phyloP scores from a whole-genome alignment of 2,329 filamentous ascomycete genomes.

The Orbilia oligospora region DNA sequence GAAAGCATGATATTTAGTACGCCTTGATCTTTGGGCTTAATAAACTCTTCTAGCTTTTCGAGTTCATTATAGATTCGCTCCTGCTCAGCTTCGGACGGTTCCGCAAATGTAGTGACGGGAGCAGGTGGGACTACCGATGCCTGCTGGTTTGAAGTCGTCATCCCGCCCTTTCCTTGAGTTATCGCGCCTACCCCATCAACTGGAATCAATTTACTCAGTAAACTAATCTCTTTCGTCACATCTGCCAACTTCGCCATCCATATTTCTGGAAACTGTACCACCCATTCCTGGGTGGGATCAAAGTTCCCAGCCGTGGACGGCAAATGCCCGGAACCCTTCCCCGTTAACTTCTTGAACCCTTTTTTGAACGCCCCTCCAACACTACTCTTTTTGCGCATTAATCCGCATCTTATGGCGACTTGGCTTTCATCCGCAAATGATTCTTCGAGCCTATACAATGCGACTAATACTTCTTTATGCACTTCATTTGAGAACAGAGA shows the following conservation, averaged over 20 bases:
- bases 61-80: conserved; percentile 34
- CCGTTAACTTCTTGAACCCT: conserved; percentile 35
- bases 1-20: conserved; percentile 17
- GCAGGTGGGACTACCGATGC: background rate
- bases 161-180: background rate
- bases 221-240: conserved; percentile 22
- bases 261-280: conserved; percentile 22
- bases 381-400: conserved; percentile 27
- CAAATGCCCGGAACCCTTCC: conserved; percentile 7
- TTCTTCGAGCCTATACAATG: conserved; percentile 20
- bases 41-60: conserved; percentile 25
- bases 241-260: conserved; percentile 11
- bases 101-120: background rate
- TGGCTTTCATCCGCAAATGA: conserved; percentile 11
- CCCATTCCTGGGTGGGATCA: conserved; percentile 13
- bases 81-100: conserved; percentile 28
- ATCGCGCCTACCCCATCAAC: conserved; percentile 1
- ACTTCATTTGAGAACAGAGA: conserved; percentile 7
- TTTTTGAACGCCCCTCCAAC: conserved; percentile 29
- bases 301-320: background rate
- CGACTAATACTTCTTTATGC: background rate
- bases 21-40: conserved; percentile 32
- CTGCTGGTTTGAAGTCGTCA: conserved; percentile 15
- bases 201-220: conserved; percentile 5
- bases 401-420: conserved; percentile 3